These are phyloP conservation scores for Chytridium lagenaria DNA, from an alignment of 371 early-diverging fungal genomes.

Conservation along the genomic window DNA sequence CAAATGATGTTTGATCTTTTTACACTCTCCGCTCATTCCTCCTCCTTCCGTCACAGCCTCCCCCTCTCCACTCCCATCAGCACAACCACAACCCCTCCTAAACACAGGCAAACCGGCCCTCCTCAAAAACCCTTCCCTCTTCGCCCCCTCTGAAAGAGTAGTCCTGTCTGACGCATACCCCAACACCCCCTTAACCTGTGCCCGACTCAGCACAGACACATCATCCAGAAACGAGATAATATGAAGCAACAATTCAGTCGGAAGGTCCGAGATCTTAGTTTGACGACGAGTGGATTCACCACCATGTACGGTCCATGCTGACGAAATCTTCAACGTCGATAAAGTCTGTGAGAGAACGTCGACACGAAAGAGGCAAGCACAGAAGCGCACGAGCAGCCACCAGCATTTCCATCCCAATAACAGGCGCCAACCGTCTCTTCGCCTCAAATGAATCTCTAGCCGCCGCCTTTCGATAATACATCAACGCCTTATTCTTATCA, in stretches of 20 bases:
- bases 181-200: conserved; percentile 29
- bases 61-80: too few relatives aligned
- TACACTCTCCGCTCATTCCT: conserved; percentile 15
- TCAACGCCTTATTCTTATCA: conserved; percentile 66
- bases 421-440: conserved; percentile 32
- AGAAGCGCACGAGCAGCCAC: conserved; percentile 41
- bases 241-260: conserved; percentile 45
- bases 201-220: conserved; percentile 19
- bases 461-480: conserved; percentile 73
- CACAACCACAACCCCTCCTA: conserved; percentile 16
- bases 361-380: background rate
- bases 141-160: conserved; percentile 16
- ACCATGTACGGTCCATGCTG: too few relatives aligned
- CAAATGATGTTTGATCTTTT: conserved; percentile 22
- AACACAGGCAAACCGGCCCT: conserved; percentile 24
- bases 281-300: background rate
- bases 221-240: conserved; percentile 44
- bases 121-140: conserved; percentile 9
- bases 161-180: conserved; percentile 29
- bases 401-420: conserved; percentile 35
- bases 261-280: conserved; percentile 36
- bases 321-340: background rate
- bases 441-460: conserved; percentile 44
- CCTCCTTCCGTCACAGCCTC: too few relatives aligned
- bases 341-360: background rate